Conservation (phyloP, 441 rosid species). For the Populus hybrid region DNA sequence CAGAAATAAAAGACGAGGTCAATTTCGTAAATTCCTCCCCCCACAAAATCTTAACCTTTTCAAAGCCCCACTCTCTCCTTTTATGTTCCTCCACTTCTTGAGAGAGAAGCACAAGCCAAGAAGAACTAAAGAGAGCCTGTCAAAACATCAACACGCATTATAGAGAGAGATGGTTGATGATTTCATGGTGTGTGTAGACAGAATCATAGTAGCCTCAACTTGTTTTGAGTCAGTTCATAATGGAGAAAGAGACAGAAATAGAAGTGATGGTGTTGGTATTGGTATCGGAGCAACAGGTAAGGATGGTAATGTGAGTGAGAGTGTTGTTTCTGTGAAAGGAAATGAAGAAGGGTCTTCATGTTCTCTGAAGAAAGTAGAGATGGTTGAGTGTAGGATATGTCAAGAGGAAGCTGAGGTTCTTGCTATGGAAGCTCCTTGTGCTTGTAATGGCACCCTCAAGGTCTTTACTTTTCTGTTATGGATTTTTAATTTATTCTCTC, state of each 20-base stretch:
- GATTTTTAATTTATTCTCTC: not conserved
- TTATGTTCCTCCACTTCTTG: not conserved
- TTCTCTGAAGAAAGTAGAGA: conserved; percentile 27
- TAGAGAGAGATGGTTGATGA: conserved; percentile 41
- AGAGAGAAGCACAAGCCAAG: not conserved
- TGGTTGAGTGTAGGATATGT: conserved; percentile 67
- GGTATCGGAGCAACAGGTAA: not conserved
- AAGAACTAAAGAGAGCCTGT: not conserved
- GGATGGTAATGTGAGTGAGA: conserved; percentile 5
- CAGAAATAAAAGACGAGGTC: conserved; percentile 1
- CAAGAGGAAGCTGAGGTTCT: conserved; percentile 53
- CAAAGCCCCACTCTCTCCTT: not conserved
- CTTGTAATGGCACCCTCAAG: conserved; percentile 69
- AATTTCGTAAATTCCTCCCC: conserved; percentile 42
- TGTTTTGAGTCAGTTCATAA: conserved; percentile 29
- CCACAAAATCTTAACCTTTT: conserved; percentile 10
- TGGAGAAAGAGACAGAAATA: conserved; percentile 21
- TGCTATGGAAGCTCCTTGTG: conserved; percentile 63
- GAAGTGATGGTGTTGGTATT: not conserved
- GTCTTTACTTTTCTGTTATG: conserved; percentile 24
- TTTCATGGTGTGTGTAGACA: conserved; percentile 45
- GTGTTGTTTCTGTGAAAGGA: conserved; percentile 6
- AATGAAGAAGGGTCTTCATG: conserved; percentile 28
- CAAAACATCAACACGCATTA: not conserved
- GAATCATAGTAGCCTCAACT: conserved; percentile 31